Conservation (phyloP, 768 basidiomycete genomes). For the Coprinellus micaceus region DNA sequence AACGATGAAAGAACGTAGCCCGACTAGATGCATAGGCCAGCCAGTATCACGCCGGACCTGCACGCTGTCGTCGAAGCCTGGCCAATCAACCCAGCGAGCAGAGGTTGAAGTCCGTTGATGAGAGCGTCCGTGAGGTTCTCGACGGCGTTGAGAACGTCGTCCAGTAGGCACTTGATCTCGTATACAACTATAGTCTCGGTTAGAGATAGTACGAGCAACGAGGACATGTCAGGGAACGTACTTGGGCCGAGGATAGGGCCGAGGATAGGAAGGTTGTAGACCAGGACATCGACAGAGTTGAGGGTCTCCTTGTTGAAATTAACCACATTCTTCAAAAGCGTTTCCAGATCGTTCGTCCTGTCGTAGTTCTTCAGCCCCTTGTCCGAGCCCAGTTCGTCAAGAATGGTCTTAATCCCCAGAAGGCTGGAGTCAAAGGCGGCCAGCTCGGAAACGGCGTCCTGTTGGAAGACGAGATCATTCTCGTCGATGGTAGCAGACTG, state of each 20-base stretch:
- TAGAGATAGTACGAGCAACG: neutral
- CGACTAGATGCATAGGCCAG: conserved; percentile 29
- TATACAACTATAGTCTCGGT: conserved; percentile 43
- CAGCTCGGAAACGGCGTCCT: conserved; percentile 33
- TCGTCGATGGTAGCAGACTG: conserved; percentile 24
- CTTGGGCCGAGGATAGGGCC: conserved; percentile 54
- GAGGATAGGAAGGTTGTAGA: conserved; percentile 39
- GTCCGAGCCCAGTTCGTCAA: conserved; percentile 34
- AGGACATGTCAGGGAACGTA: conserved; percentile 31
- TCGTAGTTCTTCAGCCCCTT: conserved; percentile 55
- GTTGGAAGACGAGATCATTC: conserved; percentile 34
- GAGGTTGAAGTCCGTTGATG: conserved; percentile 38
- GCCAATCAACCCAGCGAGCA: conserved; percentile 29
- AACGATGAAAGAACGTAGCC: conserved; percentile 16
- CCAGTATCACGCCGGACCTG: conserved; percentile 22
- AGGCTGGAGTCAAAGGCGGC: conserved; percentile 32
- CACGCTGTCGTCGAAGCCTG: conserved; percentile 25
- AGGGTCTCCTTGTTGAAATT: conserved; percentile 48
- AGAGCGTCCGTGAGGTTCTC: conserved; percentile 49
- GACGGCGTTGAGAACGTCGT: conserved; percentile 42
- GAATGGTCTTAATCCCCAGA: conserved; percentile 27
- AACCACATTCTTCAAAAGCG: conserved; percentile 44
- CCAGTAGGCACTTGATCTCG: conserved; percentile 57
- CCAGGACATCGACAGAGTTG: conserved; percentile 24
- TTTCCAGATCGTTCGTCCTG: conserved; percentile 39